Base-by-base conservation (phyloP, 352 stramenopile genomes). In the Phytopythium montanum region DNA sequence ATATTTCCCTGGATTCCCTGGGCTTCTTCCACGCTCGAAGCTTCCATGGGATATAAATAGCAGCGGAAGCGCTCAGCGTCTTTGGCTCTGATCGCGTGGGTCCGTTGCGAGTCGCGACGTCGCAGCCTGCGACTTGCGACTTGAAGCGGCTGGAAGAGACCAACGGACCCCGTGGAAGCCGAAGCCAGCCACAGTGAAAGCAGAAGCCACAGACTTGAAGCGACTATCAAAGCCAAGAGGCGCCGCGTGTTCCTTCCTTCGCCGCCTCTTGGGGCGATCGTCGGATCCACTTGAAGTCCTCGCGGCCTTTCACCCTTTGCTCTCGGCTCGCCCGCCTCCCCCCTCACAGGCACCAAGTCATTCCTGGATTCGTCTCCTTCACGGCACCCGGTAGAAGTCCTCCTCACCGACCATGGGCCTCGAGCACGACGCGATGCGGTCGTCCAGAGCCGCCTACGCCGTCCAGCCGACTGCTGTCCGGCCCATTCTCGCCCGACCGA, bases 241-340 rank as follows among this genome's bases (percentile, higher is more conserved):
- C 39, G 39, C 18, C 7, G 39, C 39, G 5, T n/a, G 39, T 46
- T 46, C 39, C 39, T 46, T 46, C 39, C 21, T 46, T 23, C 16
- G 39, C 39, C 39, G 39, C 39, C 39, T 46, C 39, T 46, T 46
- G 39, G 25, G 39, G 39, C n/a, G n/a, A n/a, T n/a, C n/a, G 39
- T 46, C 39, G 19, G 39, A 46, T 46, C 39, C 39, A 46, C 39
- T 46, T 46, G 39, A 46, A 46, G 39, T n/a, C n/a, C n/a, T n/a
- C 39, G 39, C 39, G 39, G 9, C 39, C 39, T 46, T 46, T 46
- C 39, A n/a, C 18, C 39, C 39, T 46, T 46, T 46, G 39, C 19
- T n/a, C 3, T 46, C 19, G 39, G 39, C 19, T 46, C 39, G n/a
- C 39, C 19, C 14, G 19, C 19, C 18, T n/a, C 39, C 39, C 18